phyloP scores from a whole-genome alignment of 2,329 filamentous ascomycete species.

The Grosmannia clavigera region DNA sequence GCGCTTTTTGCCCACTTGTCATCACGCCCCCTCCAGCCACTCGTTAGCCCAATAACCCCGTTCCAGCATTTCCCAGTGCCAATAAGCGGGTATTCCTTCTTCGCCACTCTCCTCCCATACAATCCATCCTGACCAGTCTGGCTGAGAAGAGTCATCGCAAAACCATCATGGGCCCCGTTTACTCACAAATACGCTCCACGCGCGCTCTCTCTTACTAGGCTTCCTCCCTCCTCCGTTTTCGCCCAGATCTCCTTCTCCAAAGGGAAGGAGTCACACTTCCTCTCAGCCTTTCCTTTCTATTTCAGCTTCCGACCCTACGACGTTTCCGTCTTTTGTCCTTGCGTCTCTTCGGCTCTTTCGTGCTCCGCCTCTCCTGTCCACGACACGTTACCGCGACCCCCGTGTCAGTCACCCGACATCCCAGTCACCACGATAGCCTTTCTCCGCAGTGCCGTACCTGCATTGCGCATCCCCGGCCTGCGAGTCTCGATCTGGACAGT shows the following conservation, averaged over 20 bases:
- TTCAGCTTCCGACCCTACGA: background rate
- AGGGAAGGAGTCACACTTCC: slow-evolving; percentile 10
- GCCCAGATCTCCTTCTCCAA: background rate
- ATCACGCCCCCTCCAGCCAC: slow-evolving; percentile 9
- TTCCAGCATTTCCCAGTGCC: slow-evolving; percentile 8
- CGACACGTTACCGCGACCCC: background rate
- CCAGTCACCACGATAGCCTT: background rate
- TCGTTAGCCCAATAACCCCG: background rate
- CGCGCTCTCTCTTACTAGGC: slow-evolving; percentile 6
- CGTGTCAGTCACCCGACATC: background rate
- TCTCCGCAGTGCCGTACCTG: background rate
- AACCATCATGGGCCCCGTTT: slow-evolving; percentile 11
- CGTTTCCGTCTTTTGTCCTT: background rate
- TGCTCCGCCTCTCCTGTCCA: background rate
- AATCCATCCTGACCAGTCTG: background rate
- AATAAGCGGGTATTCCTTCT: slow-evolving; percentile 9
- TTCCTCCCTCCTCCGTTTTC: background rate
- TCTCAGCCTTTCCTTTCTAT: background rate
- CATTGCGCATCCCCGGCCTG: background rate
- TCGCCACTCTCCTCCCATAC: slow-evolving; percentile 8
- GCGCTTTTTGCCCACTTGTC: slow-evolving; percentile 9
- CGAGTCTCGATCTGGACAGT: background rate
- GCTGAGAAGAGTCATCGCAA: slow-evolving; percentile 12
- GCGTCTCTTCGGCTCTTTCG: background rate
- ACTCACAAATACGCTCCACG: slow-evolving; percentile 12